Base-by-base conservation (phyloP, 1,284 basidiomycete species). In the Pyrrhoderma noxium region DNA sequence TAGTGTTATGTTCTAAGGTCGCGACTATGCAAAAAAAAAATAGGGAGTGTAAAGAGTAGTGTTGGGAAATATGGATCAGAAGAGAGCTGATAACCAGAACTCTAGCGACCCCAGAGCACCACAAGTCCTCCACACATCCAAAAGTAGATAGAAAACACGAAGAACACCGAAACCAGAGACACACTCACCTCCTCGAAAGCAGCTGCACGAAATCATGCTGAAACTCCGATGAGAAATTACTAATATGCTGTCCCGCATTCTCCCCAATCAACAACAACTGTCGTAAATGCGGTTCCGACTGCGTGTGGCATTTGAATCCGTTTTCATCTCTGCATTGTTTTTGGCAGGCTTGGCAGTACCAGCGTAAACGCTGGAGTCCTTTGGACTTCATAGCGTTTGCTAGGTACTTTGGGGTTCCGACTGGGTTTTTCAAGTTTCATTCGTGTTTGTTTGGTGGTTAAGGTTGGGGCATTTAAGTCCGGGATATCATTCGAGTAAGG, bases 311-410 rank as follows among this genome's bases (percentile, higher is more conserved):
- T 70, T 95, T 95, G 80, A 97, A 97, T 19, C 93, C 94, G 66
- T 97, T 97, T 72, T 96, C 94, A 67, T 96, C 92, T 63, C 93
- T 75, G 66, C 91, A 95, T 68, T 96, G 93, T 65, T 95, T 96
- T 76, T 94, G 73, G 77, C 92, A 96, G 58, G 94, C 88, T 75
- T 96, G 92, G 65, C 93, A 97, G 71, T 90, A 97, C 92, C 91
- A 96, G 58, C 93, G 78, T 58, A 97, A 77, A 60, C 92, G 80
- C 64, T 94, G 92, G 44, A 96, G 77, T 57, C 93, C 93, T 64
- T 96, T 96, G 50, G 91, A 86, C 75, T 96, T 96, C 87, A 94
- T 93, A 69, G 90, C 87, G 69, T 96, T 97, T 19, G 89, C 90
- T 53, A 95, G 72, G 64, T 85, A 91, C 71, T 96, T 96, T 43